Evolutionary conservation across 495 filamentous ascomycete genomes (phyloP), one percentile per base, ranked within the genome.

Genomic region (Penicillium flavigenum): DNA sequence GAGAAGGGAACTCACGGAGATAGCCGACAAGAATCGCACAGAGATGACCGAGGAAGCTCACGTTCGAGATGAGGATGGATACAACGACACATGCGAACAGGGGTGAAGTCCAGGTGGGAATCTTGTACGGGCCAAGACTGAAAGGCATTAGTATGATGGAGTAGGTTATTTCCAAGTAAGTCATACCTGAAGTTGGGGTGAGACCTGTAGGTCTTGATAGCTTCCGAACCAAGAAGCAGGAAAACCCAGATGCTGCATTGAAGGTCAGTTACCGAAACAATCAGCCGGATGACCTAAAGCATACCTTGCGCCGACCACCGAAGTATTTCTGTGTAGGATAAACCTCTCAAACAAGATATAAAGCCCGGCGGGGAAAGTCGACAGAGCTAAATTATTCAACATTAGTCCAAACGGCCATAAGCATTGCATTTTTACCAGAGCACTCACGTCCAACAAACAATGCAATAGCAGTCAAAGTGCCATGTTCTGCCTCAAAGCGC

Each of bases 71-170:
- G 31, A 98, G 72, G 39, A 92, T 83, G 34, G 84, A 83, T 27
- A 88, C 77, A 19, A 91, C 74, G 24, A 91, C 67, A 54, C 92
- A 81, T 53, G 88, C 72, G 36, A 89, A 69, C 4, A 98, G 69
- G n/a, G 94, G 94, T 2, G 90, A 88, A 12, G 85, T 88, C 92
- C 92, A 97, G 0, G 91, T 97, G 1, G 94, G 94, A 47, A 98
- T 89, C 64, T 87, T 85, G 62, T 83, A 81, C 8, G 84, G 84
- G 27, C 84, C 87, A 26, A 78, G 64, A 39, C 68, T 70, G 39
- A n/a, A 43, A 24, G 10, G n/a, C 41, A 27, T 67, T 45, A 68
- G 58, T n/a, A n/a, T 22, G 2, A 22, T 16, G 19, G 11, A 34
- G 19, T 7, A 36, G 19, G 22, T 31, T 6, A n/a, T 20, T 20